phyloP scores from a whole-genome alignment of 768 basidiomycete genomes.

The Chalciporus sphaerocephalus region DNA sequence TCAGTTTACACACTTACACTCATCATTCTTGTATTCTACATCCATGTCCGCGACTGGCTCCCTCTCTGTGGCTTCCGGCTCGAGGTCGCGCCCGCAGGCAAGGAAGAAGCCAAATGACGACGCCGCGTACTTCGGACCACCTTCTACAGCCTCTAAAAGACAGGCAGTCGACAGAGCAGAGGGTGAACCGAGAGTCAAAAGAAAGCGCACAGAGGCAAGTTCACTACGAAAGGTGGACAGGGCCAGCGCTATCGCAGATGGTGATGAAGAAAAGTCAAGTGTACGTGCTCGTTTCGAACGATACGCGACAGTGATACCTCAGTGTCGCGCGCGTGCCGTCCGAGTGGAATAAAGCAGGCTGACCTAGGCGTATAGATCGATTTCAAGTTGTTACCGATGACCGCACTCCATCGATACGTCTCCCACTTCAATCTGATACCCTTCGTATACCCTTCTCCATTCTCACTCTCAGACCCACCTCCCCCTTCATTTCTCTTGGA shows the following conservation, averaged over 20 bases:
- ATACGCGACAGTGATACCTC: not conserved
- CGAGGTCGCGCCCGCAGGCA: constrained; percentile 60
- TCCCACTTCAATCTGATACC: constrained; percentile 71
- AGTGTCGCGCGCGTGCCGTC: not conserved
- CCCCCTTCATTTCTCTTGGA: constrained; percentile 58
- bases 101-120: constrained; percentile 64
- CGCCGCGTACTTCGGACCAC: constrained; percentile 64
- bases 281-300: constrained; percentile 20
- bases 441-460: constrained; percentile 63
- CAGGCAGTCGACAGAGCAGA: constrained; percentile 64
- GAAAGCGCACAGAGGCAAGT: constrained; percentile 59
- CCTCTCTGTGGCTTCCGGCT: constrained; percentile 36
- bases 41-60: constrained; percentile 26
- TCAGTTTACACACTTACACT: not conserved
- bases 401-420: constrained; percentile 68
- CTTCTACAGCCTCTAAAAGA: constrained; percentile 54
- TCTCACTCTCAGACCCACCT: constrained; percentile 64
- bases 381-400: constrained; percentile 64
- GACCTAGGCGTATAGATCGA: constrained; percentile 51
- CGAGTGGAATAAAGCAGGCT: constrained; percentile 6
- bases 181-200: constrained; percentile 70
- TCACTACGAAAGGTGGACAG: constrained; percentile 36
- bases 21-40: not conserved
- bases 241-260: constrained; percentile 31
- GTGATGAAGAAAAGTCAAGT: constrained; percentile 27